A percentile compares a stretch with the other conserved stretches of the same genome.
phyloP scores from a whole-genome alignment of 2,329 filamentous ascomycete species.

The Ascochyta rabiei region DNA sequence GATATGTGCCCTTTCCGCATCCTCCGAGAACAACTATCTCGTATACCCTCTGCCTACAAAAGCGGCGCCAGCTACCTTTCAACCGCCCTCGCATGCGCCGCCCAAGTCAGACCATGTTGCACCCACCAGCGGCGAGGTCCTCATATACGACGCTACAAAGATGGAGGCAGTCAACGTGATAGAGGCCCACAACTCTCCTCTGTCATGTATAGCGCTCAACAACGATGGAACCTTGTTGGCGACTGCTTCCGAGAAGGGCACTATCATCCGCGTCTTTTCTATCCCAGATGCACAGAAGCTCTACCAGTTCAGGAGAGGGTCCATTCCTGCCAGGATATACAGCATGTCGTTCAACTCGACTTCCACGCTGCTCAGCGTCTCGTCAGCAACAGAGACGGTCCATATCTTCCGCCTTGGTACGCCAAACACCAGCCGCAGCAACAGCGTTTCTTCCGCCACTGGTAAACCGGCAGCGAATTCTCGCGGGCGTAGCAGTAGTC shows the following conservation, averaged over 20 bases:
- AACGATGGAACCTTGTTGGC: slow-evolving; percentile 89
- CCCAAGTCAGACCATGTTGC: slow-evolving; percentile 76
- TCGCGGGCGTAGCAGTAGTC: slow-evolving; percentile 52
- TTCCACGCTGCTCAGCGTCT: slow-evolving; percentile 91
- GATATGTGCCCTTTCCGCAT: slow-evolving; percentile 90
- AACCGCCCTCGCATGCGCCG: slow-evolving; percentile 79
- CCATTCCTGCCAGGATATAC: slow-evolving; percentile 93
- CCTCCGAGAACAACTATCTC: slow-evolving; percentile 93
- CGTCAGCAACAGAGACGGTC: slow-evolving; percentile 93
- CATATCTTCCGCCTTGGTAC: slow-evolving; percentile 84
- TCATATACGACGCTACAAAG: slow-evolving; percentile 88
- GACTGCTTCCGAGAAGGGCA: slow-evolving; percentile 95
- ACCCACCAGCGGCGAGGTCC: slow-evolving; percentile 86
- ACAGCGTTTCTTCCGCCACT: slow-evolving; percentile 40
- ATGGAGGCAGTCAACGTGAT: slow-evolving; percentile 94
- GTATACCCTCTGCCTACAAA: slow-evolving; percentile 86
- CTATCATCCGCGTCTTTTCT: slow-evolving; percentile 94
- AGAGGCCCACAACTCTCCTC: slow-evolving; percentile 88
- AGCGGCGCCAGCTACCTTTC: slow-evolving; percentile 57
- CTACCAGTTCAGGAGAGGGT: slow-evolving; percentile 93
- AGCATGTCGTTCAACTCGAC: slow-evolving; percentile 99
- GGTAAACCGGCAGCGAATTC: slow-evolving; percentile 31
- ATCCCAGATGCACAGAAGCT: slow-evolving; percentile 90
- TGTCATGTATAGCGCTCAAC: slow-evolving; percentile 90
- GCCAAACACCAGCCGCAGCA: slow-evolving; percentile 42